Percentiles rank a stretch among this genome's conserved stretches.
Conservation (phyloP, 306 rosid species). For the Cicer chorassanicum region DNA sequence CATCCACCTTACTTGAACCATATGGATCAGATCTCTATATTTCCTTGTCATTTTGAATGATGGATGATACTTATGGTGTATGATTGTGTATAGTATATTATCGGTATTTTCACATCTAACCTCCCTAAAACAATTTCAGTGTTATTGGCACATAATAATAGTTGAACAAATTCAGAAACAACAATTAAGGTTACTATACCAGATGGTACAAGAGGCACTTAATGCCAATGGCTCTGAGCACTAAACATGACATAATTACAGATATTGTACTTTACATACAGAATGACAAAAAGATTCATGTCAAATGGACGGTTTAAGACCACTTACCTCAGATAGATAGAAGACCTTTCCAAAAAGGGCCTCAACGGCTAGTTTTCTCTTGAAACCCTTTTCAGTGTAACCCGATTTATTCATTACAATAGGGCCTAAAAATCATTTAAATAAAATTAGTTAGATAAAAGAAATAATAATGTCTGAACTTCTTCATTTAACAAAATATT, state of each 20-base stretch:
- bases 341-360: conserved; percentile 90
- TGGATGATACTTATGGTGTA: not conserved
- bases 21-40: not conserved
- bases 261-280: not conserved
- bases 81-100: not conserved
- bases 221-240: conserved; percentile 14
- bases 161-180: conserved; percentile 36
- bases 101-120: not conserved
- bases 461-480: conserved; percentile 28
- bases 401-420: conserved; percentile 85
- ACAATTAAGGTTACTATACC: conserved; percentile 15
- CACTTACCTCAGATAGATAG: conserved; percentile 87
- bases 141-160: conserved; percentile 13
- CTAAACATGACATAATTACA: not conserved
- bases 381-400: conserved; percentile 93
- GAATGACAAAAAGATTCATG: conserved; percentile 1
- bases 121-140: conserved; percentile 11
- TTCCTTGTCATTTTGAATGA: conserved; percentile 1
- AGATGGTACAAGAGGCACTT: conserved; percentile 6
- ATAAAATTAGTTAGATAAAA: conserved; percentile 38
- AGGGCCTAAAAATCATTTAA: conserved; percentile 71
- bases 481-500: conserved; percentile 33
- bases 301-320: conserved; percentile 31
- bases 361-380: conserved; percentile 93
- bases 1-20: conserved; percentile 7